Evolutionary conservation across 2,329 filamentous ascomycete genomes (phyloP), one percentile per base, ranked within the genome.

Genomic region (Tricladium varicosporioides): DNA sequence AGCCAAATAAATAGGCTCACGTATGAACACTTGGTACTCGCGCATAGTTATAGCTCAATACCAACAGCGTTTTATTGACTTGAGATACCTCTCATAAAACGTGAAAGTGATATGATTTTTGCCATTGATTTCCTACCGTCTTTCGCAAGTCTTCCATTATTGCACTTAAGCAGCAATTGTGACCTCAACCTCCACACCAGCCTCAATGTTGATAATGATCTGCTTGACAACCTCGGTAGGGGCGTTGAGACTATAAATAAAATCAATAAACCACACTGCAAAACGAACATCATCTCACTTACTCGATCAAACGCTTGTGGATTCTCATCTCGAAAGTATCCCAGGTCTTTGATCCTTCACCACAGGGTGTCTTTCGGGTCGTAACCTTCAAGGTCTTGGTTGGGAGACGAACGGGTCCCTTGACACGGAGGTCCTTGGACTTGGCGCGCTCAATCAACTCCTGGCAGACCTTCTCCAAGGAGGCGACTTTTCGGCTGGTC

Each of bases 341-440:
- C 94, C 94, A 99, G 75, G 94, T 99, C 91, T 99, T 99, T 80
- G 89, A 95, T 82, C 94, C 94, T 87, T 99, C 94, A 89, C 94
- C 94, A 81, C 90, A 94, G 77, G 94, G 94, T 67, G 94, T 97
- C 89, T 99, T 99, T 75, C 94, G 89, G 84, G 94, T 70, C 56
- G 67, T 70, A 49, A 71, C 60, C 85, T 94, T 91, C 73, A 97
- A 86, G 77, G 86, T 91, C 88, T 97, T 96, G 83, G 92, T 97
- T 72, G 94, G 92, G 73, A 97, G 89, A 74, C 93, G 92, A 79
- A 97, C 93, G 76, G 93, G 92, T 74, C 94, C 93, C 89, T 97
- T 97, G 82, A 96, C 91, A 76, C 89, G 89, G 74, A 99, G 90
- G 76, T 95, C 92, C 92, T 99, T 99, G 83, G 83, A 87, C 85